Evolutionary conservation across 805 yeast genomes (phyloP).

Genomic region (Starmerella stigmatis): DNA sequence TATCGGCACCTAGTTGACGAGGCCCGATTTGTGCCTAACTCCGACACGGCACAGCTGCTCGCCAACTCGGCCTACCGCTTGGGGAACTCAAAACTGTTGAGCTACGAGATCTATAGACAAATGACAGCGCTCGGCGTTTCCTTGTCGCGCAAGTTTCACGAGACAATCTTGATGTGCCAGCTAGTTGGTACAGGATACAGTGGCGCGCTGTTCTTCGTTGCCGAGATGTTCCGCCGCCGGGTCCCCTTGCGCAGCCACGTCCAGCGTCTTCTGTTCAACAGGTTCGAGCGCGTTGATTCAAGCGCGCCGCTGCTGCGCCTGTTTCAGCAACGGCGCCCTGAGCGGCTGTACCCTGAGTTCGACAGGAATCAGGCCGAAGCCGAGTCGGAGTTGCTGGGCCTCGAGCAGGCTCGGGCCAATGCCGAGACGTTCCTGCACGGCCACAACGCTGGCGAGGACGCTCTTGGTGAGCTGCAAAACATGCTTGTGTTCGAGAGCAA

Average conservation of each 20-base stretch:
- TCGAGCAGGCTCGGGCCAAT: constrained; percentile 20
- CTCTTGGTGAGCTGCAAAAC: constrained; percentile 6
- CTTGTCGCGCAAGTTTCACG: constrained; percentile 23
- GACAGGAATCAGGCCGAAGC: constrained; percentile 12
- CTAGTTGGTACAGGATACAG: constrained; percentile 22
- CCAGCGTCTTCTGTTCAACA: constrained; percentile 13
- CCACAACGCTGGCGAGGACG: constrained; percentile 1
- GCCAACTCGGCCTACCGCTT: constrained; percentile 25
- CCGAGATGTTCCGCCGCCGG: constrained; percentile 24
- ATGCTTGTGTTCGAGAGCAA: constrained; percentile 23
- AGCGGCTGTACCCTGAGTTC: constrained; percentile 1
- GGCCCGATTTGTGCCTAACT: constrained; percentile 13
- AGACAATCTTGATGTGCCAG: constrained; percentile 25
- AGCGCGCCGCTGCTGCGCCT: constrained; percentile 8
- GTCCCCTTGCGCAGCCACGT: constrained; percentile 21
- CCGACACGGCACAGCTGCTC: constrained; percentile 20
- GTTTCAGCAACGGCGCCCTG: constrained; percentile 5
- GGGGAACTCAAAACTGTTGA: constrained; percentile 27
- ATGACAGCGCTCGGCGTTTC: constrained; percentile 4
- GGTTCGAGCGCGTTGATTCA: constrained; percentile 10
- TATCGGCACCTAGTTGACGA: constrained; percentile 11
- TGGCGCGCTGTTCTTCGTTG: constrained; percentile 21
- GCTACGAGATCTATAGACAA: constrained; percentile 25
- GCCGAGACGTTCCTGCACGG: constrained; percentile 15
- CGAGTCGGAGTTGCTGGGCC: constrained; percentile 11